Evolutionary conservation across 139 green algal genomes (phyloP).

Genomic region (Chlamydomonas sphaeroides): DNA sequence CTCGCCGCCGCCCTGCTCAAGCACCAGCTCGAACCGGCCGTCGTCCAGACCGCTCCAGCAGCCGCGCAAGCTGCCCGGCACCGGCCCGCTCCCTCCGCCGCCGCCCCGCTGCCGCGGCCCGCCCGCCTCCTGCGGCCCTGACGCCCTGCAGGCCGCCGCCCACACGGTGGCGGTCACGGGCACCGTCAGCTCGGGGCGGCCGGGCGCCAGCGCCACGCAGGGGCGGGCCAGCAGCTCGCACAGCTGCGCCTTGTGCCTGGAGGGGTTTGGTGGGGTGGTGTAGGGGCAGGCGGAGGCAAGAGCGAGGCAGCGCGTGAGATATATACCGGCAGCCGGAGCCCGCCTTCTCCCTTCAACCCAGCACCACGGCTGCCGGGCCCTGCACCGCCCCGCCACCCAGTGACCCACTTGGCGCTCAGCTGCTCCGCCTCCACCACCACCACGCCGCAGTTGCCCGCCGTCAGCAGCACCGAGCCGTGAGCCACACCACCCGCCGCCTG

Average conservation of each 20-base stretch:
- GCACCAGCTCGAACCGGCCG: conserved; percentile 1
- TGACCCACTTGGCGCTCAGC: conserved; percentile 8
- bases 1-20: not conserved
- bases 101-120: not conserved
- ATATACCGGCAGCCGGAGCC: not conserved
- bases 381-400: not conserved
- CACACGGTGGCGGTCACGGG: conserved; percentile 34
- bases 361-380: too few species aligned
- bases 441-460: conserved; percentile 13
- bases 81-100: not conserved
- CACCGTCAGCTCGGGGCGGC: conserved; percentile 14
- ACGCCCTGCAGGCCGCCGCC: not conserved
- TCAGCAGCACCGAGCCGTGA: conserved; percentile 26
- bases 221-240: conserved; percentile 8
- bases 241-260: conserved; percentile 20
- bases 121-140: not conserved
- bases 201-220: not conserved
- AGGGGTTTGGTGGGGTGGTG: too few species aligned
- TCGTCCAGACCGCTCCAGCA: conserved; percentile 19
- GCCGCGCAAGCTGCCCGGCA: not conserved
- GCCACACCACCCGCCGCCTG: not conserved
- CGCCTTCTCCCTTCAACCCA: too few species aligned
- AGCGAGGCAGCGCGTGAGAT: too few species aligned
- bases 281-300: not conserved
- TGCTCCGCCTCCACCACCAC: conserved; percentile 25